These are phyloP conservation scores for Earliella scabrosa DNA, from an alignment of 1,284 basidiomycete genomes.

Conservation along the genomic window DNA sequence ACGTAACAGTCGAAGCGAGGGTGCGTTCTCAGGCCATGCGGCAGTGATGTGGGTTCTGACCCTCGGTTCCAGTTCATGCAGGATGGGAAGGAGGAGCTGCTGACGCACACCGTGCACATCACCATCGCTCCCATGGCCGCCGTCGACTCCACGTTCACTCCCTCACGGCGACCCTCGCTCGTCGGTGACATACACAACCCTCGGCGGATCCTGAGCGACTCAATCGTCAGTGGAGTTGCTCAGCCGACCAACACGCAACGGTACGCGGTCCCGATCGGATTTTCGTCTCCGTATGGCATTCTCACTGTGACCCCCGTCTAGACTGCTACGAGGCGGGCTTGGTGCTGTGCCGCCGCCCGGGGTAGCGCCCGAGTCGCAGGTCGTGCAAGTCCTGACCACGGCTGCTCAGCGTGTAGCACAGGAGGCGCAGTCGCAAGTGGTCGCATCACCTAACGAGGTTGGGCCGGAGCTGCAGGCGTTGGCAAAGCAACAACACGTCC, in stretches of 20 bases:
- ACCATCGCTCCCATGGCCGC: constrained; percentile 74
- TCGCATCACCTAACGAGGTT: constrained; percentile 52
- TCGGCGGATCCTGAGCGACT: constrained; percentile 66
- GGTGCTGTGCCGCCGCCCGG: constrained; percentile 30
- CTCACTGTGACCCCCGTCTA: constrained; percentile 13
- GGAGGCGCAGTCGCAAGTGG: constrained; percentile 69
- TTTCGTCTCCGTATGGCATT: constrained; percentile 3
- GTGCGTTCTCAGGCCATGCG: constrained; percentile 43
- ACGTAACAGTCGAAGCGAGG: constrained; percentile 72
- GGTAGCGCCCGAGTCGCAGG: constrained; percentile 57
- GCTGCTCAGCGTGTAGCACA: constrained; percentile 77
- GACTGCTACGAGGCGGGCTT: constrained; percentile 30
- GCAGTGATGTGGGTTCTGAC: constrained; percentile 13
- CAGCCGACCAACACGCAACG: constrained; percentile 32
- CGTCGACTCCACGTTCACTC: constrained; percentile 60
- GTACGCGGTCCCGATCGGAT: constrained; percentile 25
- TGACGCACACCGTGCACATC: constrained; percentile 69
- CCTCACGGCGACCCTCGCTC: constrained; percentile 65
- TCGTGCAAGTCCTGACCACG: constrained; percentile 74
- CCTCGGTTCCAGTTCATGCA: constrained; percentile 58
- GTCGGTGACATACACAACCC: constrained; percentile 52
- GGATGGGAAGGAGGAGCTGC: constrained; percentile 72
- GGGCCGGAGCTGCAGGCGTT: constrained; percentile 63
- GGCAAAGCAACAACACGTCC: constrained; percentile 78
- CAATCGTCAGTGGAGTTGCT: constrained; percentile 39